These are phyloP conservation scores for Hylodesmum podocarpum DNA, from an alignment of 306 rosid species.

Conservation along the genomic window DNA sequence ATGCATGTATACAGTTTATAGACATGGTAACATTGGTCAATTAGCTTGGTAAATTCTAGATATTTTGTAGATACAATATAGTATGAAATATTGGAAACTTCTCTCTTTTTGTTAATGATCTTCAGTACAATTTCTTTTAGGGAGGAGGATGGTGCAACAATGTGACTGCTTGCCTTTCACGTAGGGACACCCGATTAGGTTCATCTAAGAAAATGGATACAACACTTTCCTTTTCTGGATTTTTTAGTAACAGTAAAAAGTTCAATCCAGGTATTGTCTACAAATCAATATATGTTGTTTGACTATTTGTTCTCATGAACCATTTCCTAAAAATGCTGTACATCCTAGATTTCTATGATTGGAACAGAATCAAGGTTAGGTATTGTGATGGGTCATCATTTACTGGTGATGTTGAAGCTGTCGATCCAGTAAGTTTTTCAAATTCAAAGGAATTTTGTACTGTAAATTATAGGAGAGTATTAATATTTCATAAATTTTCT, in stretches of 20 bases:
- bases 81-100: neutral
- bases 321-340: neutral
- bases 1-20: neutral
- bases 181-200: conserved; percentile 72
- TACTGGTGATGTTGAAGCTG: conserved; percentile 80
- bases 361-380: conserved; percentile 86
- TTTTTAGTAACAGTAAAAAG: conserved; percentile 49
- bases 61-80: neutral
- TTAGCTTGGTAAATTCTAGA: neutral
- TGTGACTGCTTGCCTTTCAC: conserved; percentile 63
- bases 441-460: neutral
- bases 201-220: conserved; percentile 70
- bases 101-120: neutral
- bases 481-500: neutral
- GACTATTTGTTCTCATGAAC: neutral
- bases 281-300: neutral
- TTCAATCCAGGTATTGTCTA: conserved; percentile 71
- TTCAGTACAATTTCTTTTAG: conserved; percentile 37
- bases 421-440: conserved; percentile 59
- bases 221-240: conserved; percentile 62
- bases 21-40: neutral
- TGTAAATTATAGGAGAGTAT: neutral
- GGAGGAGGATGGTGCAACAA: conserved; percentile 99
- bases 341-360: conserved; percentile 69
- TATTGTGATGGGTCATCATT: conserved; percentile 91